These are phyloP conservation scores for Thalassiosira ordinaria DNA, from an alignment of 352 stramenopile species.

Conservation along the genomic window DNA sequence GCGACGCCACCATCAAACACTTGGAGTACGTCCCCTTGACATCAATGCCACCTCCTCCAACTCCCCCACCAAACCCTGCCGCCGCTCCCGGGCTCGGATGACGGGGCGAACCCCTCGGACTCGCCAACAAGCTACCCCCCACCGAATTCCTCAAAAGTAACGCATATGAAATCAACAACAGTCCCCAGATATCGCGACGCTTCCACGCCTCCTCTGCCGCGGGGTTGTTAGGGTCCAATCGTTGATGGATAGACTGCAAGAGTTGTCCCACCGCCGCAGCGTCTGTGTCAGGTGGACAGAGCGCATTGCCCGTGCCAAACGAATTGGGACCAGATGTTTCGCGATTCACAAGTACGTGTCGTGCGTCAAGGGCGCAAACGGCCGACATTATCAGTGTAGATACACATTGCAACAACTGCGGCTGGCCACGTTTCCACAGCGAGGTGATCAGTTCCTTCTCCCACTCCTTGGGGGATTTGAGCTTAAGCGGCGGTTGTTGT, in stretches of 20 bases:
- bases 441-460: constrained; percentile 66
- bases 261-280: constrained; percentile 13
- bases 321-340: constrained; percentile 60
- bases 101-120: constrained; percentile 32
- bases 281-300: too few relatives aligned
- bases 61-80: too few relatives aligned
- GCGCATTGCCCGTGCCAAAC: constrained; percentile 75
- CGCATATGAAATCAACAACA: constrained; percentile 68
- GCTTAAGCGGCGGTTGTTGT: background rate
- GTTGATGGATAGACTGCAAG: constrained; percentile 59
- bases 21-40: constrained; percentile 58
- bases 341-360: constrained; percentile 67
- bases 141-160: constrained; percentile 61
- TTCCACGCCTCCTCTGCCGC: constrained; percentile 59
- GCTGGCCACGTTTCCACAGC: constrained; percentile 58
- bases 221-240: constrained; percentile 54
- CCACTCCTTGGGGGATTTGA: constrained; percentile 69
- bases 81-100: too few relatives aligned
- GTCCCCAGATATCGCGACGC: constrained; percentile 72
- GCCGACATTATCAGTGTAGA: constrained; percentile 64
- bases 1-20: constrained; percentile 63
- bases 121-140: constrained; percentile 25
- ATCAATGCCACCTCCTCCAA: too few relatives aligned
- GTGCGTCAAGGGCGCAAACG: constrained; percentile 64
- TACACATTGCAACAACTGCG: constrained; percentile 67